Evolutionary conservation across 1,139 yeast species (phyloP), one percentile per base, ranked within the genome.

Genomic region (Trichomonascaceae sp.): DNA sequence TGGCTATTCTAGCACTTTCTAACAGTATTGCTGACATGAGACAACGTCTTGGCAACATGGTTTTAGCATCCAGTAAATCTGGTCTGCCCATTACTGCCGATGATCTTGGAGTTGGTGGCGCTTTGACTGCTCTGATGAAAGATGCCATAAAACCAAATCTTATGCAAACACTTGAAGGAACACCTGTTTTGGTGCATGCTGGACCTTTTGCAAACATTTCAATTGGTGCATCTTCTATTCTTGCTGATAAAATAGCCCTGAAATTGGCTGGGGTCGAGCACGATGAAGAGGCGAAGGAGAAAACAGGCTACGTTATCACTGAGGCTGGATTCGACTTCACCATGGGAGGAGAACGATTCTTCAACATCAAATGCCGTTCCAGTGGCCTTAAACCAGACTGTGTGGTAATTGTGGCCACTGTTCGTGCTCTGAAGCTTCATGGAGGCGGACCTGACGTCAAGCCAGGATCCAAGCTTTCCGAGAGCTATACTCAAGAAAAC

Each of bases 291-390:
- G 80, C 77, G 57, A 80, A 77, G 61, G 81, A 81, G 66, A 82
- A 83, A 67, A 83, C 85, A 65, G 98, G 98, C 60, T 91, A 85
- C 68, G 97, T 90, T 56, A 90, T 91, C 56, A 91, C 98, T 52
- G 98, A 93, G 73, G 99, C 98, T 41, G 99, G 98, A 57, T 93
- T 93, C 76, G 99, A 93, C 72, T 91, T 93, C 79, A 93, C 98
- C 55, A 93, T 93, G 97, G 99, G 99, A 68, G 98, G 98, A 70
- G 99, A 93, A 75, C 82, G 98, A 70, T 93, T 93, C 75, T 81
- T 91, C 73, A 91, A 93, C 77, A 93, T 93, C 75, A 93, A 93
- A 76, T 90, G 97, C 74, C 84, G 99, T 70, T 81, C 95, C 39
- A 84, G 95, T 20, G 98, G 97, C 3, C 79, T 91, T 58, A 77